These are phyloP conservation scores for Haplosporangium sp. DNA, from an alignment of 371 early-diverging fungal genomes.

Conservation along the genomic window DNA sequence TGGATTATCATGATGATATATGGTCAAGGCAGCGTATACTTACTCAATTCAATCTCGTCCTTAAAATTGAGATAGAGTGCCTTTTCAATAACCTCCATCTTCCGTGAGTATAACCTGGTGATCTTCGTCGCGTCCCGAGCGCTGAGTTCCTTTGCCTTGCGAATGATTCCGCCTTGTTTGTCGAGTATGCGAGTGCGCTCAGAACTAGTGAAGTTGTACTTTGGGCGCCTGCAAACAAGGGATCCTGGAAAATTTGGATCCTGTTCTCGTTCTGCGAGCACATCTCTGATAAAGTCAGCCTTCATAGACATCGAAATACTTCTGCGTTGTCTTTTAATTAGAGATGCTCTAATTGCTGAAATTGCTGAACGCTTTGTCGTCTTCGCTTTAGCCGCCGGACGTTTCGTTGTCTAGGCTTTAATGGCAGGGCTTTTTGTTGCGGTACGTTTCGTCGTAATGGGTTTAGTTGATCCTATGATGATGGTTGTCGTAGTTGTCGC, in stretches of 20 bases:
- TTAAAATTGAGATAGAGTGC: neutral
- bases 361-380: neutral
- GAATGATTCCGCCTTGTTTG: neutral
- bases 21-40: neutral
- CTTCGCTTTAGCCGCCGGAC: neutral
- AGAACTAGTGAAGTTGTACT: neutral
- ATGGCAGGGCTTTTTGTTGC: neutral
- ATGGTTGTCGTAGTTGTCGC: neutral
- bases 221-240: neutral
- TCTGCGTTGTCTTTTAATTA: neutral
- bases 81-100: conserved; percentile 4
- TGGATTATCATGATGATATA: neutral
- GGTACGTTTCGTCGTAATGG: no score
- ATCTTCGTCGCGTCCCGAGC: neutral
- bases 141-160: neutral
- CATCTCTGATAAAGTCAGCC: neutral
- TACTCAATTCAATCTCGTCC: neutral
- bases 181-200: neutral
- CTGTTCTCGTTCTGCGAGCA: neutral
- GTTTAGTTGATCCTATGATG: no score
- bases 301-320: neutral
- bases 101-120: conserved; percentile 9
- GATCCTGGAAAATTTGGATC: neutral
- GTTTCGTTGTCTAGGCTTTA: neutral
- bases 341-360: neutral